Conservation (phyloP, 108 stramenopile genomes). For the Pelagomonas calceolata region DNA sequence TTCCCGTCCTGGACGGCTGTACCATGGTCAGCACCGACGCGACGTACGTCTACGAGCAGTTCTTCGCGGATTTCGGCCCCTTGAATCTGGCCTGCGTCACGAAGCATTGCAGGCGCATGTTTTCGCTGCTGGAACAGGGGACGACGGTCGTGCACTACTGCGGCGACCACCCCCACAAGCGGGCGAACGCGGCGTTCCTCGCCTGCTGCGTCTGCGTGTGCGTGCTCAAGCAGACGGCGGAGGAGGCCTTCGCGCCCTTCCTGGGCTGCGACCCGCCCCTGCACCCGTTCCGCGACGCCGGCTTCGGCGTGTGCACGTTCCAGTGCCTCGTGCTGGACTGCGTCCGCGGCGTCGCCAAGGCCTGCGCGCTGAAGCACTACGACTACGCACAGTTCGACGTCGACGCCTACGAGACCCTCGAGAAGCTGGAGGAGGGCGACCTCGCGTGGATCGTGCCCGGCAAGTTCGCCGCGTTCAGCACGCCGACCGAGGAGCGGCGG, state of each 20-base stretch:
- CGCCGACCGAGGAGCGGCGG: slow-evolving; percentile 7
- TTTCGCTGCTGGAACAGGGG: not conserved
- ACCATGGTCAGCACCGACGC: not conserved
- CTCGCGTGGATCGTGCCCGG: slow-evolving; percentile 22
- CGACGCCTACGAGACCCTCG: slow-evolving; percentile 8
- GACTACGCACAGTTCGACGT: slow-evolving; percentile 2
- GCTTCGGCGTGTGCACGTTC: slow-evolving; percentile 23
- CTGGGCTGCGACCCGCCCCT: slow-evolving; percentile 10
- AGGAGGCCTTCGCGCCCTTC: slow-evolving; percentile 14
- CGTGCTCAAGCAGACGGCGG: not conserved
- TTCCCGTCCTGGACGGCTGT: not conserved
- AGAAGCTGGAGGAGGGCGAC: slow-evolving; percentile 18
- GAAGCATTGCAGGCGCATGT: not conserved
- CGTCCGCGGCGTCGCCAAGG: slow-evolving; percentile 10
- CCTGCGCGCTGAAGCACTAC: not conserved
- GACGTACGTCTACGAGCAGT: slow-evolving; percentile 8
- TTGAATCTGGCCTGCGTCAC: slow-evolving; percentile 3
- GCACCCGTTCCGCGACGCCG: slow-evolving; percentile 19
- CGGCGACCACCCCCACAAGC: slow-evolving; percentile 5
- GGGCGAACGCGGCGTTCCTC: slow-evolving; percentile 18
- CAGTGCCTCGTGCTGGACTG: slow-evolving; percentile 14
- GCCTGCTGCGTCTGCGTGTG: slow-evolving; percentile 3
- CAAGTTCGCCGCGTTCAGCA: slow-evolving; percentile 17
- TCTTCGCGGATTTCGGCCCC: slow-evolving; percentile 24
- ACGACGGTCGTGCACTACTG: not conserved